A percentile compares a stretch with the other conserved stretches of the same genome.
phyloP scores from a whole-genome alignment of 176 grass and related monocot genomes.

The Oryza glumipatula region DNA sequence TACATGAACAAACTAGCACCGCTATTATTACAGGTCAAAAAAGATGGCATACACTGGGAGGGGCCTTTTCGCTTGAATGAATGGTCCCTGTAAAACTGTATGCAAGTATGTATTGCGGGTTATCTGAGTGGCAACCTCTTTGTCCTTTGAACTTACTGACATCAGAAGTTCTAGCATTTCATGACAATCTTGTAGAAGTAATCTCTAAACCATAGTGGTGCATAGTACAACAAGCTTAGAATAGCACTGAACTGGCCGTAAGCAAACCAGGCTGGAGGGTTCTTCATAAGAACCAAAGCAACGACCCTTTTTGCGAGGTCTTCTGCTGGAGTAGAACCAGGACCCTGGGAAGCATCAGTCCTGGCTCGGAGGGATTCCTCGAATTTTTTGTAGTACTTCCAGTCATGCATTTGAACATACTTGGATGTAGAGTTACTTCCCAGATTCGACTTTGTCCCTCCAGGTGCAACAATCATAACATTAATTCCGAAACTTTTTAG shows the following conservation, averaged over 20 bases:
- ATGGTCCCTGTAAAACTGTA: not conserved
- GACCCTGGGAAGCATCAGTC: conserved; percentile 66
- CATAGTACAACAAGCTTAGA: conserved; percentile 64
- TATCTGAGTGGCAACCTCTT: not conserved
- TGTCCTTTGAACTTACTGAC: not conserved
- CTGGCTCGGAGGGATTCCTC: conserved; percentile 66
- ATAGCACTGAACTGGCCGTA: conserved; percentile 64
- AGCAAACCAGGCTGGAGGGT: conserved; percentile 78
- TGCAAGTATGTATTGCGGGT: not conserved
- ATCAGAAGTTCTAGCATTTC: conserved; percentile 59
- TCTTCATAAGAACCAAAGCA: conserved; percentile 57
- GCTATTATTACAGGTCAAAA: not conserved
- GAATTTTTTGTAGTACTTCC: conserved; percentile 86
- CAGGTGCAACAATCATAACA: conserved; percentile 79
- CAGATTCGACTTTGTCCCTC: conserved; percentile 79
- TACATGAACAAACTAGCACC: not conserved
- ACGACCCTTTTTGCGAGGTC: conserved; percentile 77
- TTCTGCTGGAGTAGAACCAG: conserved; percentile 55
- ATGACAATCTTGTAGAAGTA: conserved; percentile 62
- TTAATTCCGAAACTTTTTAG: conserved; percentile 74
- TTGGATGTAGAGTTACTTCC: conserved; percentile 63
- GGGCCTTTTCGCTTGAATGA: conserved; percentile 14
- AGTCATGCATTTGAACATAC: conserved; percentile 65
- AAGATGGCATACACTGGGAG: not conserved
- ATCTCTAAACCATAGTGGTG: conserved; percentile 74